Evolutionary conservation across 1,284 basidiomycete genomes (phyloP), one percentile per base, ranked within the genome.

Genomic region (Rhodotorula sp.): DNA sequence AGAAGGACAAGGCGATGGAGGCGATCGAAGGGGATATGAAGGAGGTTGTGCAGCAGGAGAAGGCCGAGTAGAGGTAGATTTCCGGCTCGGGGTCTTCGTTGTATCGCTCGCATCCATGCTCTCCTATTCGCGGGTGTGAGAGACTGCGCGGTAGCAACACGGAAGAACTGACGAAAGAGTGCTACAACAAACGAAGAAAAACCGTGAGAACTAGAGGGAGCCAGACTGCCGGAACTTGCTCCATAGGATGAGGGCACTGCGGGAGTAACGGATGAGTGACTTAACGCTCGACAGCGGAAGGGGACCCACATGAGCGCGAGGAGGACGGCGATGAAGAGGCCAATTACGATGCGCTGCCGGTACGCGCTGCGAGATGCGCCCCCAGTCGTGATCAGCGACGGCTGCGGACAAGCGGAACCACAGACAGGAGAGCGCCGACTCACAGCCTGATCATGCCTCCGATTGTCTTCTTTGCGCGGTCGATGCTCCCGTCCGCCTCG

Each of bases 401-500:
- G 12, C 12, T 36, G 12, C 21, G 2, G 3, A 5, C 32, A 17
- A 7, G 12, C 32, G 5, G 21, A n/a, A 21, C 9, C 22, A 3
- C n/a, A 48, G 17, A 29, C 10, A 29, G 19, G 15, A 10, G 54
- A 17, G 32, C 29, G n/a, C 15, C 9, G 8, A 59, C 72, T 21
- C 61, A 74, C 74, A 57, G 55, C 37, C 75, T 46, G 50, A 72
- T 54, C 75, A 76, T 76, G 58, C 61, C 39, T 12, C 55, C 66
- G 36, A 76, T 69, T 12, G 75, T 74, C 29, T 61, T 48, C 15
- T 55, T 51, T 55, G 75, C 75, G 48, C 70, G 57, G 12, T 37
- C 66, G 44, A 76, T 67, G 36, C 64, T 70, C n/a, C 64, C 59
- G 37, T 76, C 75, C 3, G 73, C 69, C 59, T 75, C 73, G 15